Percentiles rank a stretch among this genome's conserved stretches.
Evolutionary conservation across 2,329 filamentous ascomycete genomes (phyloP).

Genomic region (Curvularia sp.): DNA sequence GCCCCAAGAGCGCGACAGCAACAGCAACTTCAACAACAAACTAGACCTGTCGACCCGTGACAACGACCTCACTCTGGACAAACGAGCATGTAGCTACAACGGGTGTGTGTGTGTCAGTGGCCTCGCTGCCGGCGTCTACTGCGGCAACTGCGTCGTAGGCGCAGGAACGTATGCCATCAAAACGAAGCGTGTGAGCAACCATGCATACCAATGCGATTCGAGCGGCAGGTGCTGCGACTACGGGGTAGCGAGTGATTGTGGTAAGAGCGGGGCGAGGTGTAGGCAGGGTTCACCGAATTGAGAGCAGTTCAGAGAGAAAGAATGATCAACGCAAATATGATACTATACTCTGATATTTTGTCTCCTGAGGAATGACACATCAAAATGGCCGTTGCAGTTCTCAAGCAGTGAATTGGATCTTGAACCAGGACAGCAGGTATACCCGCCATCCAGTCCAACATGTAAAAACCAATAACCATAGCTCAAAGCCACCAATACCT

Average conservation of each 20-base stretch:
- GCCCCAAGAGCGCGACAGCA: neutral
- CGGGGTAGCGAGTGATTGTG: constrained; percentile 14
- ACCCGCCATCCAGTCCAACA: too few species aligned
- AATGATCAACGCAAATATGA: neutral
- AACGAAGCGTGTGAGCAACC: constrained; percentile 11
- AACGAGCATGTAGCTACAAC: constrained; percentile 14
- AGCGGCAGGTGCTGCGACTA: constrained; percentile 14
- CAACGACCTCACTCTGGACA: neutral
- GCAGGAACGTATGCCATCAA: constrained; percentile 16
- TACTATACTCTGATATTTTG: too few species aligned
- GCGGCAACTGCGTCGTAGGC: constrained; percentile 16
- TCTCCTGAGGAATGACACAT: too few species aligned
- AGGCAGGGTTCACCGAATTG: constrained; percentile 3
- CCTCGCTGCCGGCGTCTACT: constrained; percentile 10
- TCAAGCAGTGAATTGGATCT: too few species aligned
- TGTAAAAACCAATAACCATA: too few species aligned
- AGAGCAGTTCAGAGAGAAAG: too few species aligned
- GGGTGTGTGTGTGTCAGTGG: constrained; percentile 16
- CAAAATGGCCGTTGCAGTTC: too few species aligned
- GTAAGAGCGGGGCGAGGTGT: constrained; percentile 12
- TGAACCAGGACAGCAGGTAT: too few species aligned
- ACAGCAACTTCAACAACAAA: neutral
- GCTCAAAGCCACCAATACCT: too few species aligned
- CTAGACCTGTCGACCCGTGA: neutral
- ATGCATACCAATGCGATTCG: constrained; percentile 13